Evolutionary conservation across 1,284 basidiomycete genomes (phyloP).

Genomic region (Fomes fomentarius): DNA sequence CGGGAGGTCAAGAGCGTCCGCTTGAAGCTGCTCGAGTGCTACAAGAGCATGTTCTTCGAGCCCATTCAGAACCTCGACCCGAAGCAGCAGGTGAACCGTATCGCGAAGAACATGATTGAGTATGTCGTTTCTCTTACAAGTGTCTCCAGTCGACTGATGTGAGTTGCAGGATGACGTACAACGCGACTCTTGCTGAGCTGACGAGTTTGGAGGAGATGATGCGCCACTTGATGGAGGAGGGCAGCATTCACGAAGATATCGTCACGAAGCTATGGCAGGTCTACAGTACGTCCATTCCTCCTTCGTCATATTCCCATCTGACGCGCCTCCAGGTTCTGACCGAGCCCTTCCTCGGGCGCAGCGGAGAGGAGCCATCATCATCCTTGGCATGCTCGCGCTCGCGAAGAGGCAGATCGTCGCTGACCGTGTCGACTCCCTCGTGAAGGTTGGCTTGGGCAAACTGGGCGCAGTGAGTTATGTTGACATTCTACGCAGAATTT

Average conservation of each 20-base stretch:
- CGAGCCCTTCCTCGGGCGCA: conserved; percentile 80
- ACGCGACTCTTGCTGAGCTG: conserved; percentile 92
- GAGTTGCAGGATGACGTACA: conserved; percentile 75
- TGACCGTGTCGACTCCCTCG: conserved; percentile 84
- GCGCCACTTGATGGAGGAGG: conserved; percentile 91
- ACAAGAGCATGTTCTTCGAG: conserved; percentile 90
- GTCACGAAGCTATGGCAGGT: conserved; percentile 94
- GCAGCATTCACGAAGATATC: conserved; percentile 82
- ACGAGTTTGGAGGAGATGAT: conserved; percentile 97
- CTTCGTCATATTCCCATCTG: neutral
- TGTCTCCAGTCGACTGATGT: neutral
- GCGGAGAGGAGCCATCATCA: conserved; percentile 91
- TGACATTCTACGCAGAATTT: neutral
- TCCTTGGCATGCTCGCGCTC: conserved; percentile 94
- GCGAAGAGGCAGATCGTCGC: conserved; percentile 86
- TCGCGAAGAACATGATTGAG: conserved; percentile 99
- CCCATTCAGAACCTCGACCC: conserved; percentile 69
- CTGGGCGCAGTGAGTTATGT: conserved; percentile 54
- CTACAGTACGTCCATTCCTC: conserved; percentile 66
- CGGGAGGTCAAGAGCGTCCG: conserved; percentile 91
- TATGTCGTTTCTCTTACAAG: conserved; percentile 45
- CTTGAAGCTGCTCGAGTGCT: conserved; percentile 88
- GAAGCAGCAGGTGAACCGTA: conserved; percentile 90
- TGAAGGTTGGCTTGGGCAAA: conserved; percentile 88
- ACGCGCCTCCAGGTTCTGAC: conserved; percentile 51